Evolutionary conservation across 2,329 filamentous ascomycete genomes (phyloP).

Genomic region (Aureobasidium sp.): DNA sequence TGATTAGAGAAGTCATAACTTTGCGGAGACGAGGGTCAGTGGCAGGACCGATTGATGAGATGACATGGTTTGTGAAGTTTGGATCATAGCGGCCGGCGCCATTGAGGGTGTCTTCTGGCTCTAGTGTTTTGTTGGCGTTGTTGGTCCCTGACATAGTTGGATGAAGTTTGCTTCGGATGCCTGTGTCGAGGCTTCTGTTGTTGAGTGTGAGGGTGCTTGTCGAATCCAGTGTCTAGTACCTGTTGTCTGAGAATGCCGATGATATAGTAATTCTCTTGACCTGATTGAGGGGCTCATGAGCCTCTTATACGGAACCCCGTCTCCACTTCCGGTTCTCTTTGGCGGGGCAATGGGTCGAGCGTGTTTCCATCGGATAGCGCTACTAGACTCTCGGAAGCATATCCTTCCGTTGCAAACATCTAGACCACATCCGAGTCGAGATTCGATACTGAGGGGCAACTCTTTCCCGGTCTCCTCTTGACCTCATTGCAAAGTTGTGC

Average conservation of each 20-base stretch:
- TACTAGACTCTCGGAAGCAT: background rate
- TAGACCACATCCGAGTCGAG: background rate
- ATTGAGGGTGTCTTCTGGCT: constrained; percentile 12
- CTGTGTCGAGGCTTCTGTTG: background rate
- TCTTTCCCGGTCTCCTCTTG: background rate
- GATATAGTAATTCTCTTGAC: background rate
- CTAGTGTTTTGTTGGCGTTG: background rate
- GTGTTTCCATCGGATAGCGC: background rate
- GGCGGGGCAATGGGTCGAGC: constrained; percentile 1
- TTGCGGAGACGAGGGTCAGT: constrained; percentile 27
- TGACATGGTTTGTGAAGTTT: constrained; percentile 31
- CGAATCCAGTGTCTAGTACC: background rate
- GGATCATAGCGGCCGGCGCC: constrained; percentile 22
- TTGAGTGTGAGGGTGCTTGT: background rate
- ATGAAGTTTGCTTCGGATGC: background rate
- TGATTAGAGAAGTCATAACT: constrained; percentile 45
- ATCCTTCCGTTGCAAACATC: background rate
- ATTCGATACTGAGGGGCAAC: background rate
- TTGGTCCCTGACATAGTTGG: background rate
- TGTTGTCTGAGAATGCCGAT: no score
- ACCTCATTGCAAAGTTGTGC: background rate
- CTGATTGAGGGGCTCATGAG: background rate
- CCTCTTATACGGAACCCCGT: background rate
- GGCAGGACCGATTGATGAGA: constrained; percentile 32
- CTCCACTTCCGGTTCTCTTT: background rate